Conservation (phyloP, 768 basidiomycete species). For the Kwoniella bestiolae region DNA sequence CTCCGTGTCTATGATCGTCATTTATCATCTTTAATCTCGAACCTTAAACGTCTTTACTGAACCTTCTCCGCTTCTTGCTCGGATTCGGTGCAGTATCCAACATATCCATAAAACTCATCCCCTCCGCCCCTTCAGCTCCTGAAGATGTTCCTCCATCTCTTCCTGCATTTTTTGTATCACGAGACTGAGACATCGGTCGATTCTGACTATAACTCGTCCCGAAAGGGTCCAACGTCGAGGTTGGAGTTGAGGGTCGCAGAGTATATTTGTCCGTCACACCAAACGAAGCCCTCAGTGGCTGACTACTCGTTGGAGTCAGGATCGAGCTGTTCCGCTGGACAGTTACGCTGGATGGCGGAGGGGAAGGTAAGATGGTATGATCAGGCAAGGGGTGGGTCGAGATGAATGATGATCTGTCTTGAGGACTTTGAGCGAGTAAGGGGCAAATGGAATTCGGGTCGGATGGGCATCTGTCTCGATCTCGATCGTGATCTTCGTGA, state of each 20-base stretch:
- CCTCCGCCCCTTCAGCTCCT: background rate
- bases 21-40: too few relatives aligned
- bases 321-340: background rate
- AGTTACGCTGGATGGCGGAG: background rate
- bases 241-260: too few relatives aligned
- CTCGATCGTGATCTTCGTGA: background rate
- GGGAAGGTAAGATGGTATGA: background rate
- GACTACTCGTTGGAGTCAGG: background rate
- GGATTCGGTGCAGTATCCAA: background rate
- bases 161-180: too few relatives aligned
- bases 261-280: background rate
- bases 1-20: too few relatives aligned
- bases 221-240: too few relatives aligned
- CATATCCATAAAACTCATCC: background rate
- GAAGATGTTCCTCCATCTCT: too few relatives aligned
- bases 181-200: too few relatives aligned
- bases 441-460: constrained; percentile 19
- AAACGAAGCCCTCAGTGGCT: background rate
- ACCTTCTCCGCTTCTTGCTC: background rate
- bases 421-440: constrained; percentile 1
- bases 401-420: background rate
- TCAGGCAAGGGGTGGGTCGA: background rate
- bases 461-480: constrained; percentile 19
- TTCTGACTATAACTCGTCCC: background rate
- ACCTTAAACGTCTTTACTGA: too few relatives aligned